Evolutionary conservation across 371 early-diverging fungal genomes (phyloP).

Genomic region (Circinella umbellata): DNA sequence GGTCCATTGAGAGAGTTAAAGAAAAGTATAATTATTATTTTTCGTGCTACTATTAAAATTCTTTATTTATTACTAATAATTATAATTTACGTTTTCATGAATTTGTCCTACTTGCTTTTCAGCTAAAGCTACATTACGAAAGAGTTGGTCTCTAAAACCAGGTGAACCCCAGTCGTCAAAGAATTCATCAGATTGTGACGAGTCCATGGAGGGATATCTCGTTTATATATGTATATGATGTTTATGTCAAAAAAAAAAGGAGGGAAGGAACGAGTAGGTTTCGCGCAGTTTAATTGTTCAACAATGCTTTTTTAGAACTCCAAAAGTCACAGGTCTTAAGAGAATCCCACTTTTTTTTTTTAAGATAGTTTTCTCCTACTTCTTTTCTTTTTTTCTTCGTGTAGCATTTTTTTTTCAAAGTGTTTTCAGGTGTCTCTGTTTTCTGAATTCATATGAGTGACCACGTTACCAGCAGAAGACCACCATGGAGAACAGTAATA

Average conservation of each 20-base stretch:
- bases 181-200: conserved; percentile 17
- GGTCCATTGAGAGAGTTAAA: no score
- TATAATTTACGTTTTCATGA: neutral
- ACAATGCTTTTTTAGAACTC: no score
- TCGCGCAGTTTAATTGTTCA: no score
- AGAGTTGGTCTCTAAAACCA: conserved; percentile 16
- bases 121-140: conserved; percentile 1
- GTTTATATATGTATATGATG: no score
- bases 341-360: neutral
- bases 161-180: conserved; percentile 25
- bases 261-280: no score
- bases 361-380: neutral
- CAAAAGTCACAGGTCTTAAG: neutral
- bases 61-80: neutral
- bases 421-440: neutral
- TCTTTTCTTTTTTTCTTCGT: neutral
- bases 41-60: neutral
- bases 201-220: neutral
- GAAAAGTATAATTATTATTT: no score
- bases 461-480: conserved; percentile 11
- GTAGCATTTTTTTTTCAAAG: neutral
- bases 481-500: conserved; percentile 11
- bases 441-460: neutral
- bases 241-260: no score
- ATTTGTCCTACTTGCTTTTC: conserved; percentile 9